Conservation (phyloP, 2,329 filamentous ascomycete genomes). For the Trichoderma atroviride region DNA sequence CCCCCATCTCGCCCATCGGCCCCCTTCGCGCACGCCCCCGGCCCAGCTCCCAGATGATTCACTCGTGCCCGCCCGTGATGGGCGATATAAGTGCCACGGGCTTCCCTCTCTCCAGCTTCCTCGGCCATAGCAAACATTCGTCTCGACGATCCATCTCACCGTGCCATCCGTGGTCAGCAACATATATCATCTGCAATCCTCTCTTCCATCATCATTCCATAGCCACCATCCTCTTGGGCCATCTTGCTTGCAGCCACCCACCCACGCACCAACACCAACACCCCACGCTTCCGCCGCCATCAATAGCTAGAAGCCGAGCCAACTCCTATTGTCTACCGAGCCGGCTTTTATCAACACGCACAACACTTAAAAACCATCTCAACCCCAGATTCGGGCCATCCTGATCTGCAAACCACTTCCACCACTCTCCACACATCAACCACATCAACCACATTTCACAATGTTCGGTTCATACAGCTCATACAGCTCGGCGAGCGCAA, state of each 20-base stretch:
- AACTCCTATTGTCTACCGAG: not conserved
- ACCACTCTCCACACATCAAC: not conserved
- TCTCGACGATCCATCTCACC: not conserved
- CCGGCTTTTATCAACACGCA: not conserved
- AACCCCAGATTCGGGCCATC: constrained; percentile 19
- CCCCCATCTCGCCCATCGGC: constrained; percentile 23
- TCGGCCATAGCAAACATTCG: constrained; percentile 19
- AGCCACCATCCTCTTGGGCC: not conserved
- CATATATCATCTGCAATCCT: not conserved
- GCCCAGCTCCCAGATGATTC: constrained; percentile 23
- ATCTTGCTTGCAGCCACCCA: constrained; percentile 14
- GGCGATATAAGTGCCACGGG: constrained; percentile 30
- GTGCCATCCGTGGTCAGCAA: not conserved
- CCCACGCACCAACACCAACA: not conserved
- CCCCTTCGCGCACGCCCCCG: constrained; percentile 17
- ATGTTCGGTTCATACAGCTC: constrained; percentile 57
- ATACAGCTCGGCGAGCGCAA: constrained; percentile 52
- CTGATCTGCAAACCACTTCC: not conserved
- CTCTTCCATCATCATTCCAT: constrained; percentile 3
- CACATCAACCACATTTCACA: constrained; percentile 24
- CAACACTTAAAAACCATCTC: not conserved
- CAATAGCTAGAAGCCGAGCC: constrained; percentile 16
- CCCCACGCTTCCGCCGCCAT: constrained; percentile 7
- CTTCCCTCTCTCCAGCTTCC: constrained; percentile 21
- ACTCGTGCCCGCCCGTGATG: constrained; percentile 32